Conservation (phyloP, 2,329 filamentous ascomycete species). For the Trichoderma endophyticum region DNA sequence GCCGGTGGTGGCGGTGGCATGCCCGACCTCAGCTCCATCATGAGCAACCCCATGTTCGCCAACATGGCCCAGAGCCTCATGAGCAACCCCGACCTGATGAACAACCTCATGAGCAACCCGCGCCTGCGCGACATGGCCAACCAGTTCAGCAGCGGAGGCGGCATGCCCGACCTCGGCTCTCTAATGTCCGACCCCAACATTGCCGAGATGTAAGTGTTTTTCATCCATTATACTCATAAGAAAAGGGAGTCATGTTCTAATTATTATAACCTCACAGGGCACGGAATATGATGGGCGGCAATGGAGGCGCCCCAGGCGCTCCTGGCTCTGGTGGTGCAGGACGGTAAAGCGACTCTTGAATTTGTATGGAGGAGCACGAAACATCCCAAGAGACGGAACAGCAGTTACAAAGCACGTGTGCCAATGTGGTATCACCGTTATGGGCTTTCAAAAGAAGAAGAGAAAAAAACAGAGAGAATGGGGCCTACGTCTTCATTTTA, state of each 20-base stretch:
- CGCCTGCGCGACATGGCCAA: constrained; percentile 82
- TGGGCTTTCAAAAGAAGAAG: background rate
- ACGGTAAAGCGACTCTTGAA: background rate
- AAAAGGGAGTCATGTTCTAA: background rate
- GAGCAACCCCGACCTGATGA: constrained; percentile 92
- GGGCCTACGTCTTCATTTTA: background rate
- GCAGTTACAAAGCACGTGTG: background rate
- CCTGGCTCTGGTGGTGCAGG: constrained; percentile 27
- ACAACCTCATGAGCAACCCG: constrained; percentile 92
- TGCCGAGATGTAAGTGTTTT: constrained; percentile 77
- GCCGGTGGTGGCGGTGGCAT: constrained; percentile 71
- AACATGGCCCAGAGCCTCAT: constrained; percentile 96
- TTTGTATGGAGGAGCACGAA: background rate
- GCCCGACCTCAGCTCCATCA: constrained; percentile 82
- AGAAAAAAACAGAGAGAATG: background rate
- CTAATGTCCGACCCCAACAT: constrained; percentile 92
- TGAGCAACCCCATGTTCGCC: constrained; percentile 98
- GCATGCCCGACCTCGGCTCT: constrained; percentile 81
- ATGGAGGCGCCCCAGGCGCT: background rate
- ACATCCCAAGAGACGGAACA: background rate
- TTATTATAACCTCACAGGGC: constrained; percentile 33
- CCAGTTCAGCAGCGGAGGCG: constrained; percentile 70
- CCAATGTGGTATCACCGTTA: background rate
- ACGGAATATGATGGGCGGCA: constrained; percentile 44
- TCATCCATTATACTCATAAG: background rate